These are phyloP conservation scores for Candida ascalaphidarum DNA, from an alignment of 805 yeast species.

Conservation along the genomic window DNA sequence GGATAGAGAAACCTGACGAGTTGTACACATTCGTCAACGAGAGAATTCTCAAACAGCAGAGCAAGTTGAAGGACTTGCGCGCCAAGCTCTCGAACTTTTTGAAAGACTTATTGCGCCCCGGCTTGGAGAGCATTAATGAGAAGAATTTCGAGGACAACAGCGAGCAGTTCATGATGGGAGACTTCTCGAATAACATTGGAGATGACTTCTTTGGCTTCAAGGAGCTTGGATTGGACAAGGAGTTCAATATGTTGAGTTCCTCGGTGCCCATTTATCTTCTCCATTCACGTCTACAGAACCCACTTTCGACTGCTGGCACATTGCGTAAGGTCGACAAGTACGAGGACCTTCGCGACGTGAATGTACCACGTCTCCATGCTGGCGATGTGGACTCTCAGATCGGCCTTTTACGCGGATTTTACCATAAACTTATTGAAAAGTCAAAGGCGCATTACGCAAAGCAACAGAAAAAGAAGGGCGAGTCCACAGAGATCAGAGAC, in stretches of 20 bases:
- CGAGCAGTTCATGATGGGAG: constrained; percentile 92
- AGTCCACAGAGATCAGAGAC: constrained; percentile 17
- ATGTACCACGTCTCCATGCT: constrained; percentile 44
- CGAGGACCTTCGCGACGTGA: constrained; percentile 49
- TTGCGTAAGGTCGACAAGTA: constrained; percentile 46
- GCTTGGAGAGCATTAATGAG: constrained; percentile 64
- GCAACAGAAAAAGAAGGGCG: constrained; percentile 33
- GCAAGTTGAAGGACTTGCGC: constrained; percentile 62
- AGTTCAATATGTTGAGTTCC: constrained; percentile 74
- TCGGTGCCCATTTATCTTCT: constrained; percentile 85
- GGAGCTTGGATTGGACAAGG: constrained; percentile 89
- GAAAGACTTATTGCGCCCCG: constrained; percentile 78
- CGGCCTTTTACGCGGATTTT: constrained; percentile 52
- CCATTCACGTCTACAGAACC: constrained; percentile 63
- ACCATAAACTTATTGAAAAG: constrained; percentile 29
- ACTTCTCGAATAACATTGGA: constrained; percentile 86
- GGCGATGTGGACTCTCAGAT: constrained; percentile 45
- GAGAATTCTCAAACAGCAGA: constrained; percentile 58
- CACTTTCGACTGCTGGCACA: constrained; percentile 36
- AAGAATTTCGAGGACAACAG: constrained; percentile 79
- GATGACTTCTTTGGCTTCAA: constrained; percentile 97
- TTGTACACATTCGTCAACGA: constrained; percentile 69
- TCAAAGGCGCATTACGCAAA: constrained; percentile 33
- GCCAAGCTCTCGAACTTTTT: constrained; percentile 60
- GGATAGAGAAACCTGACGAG: constrained; percentile 71